A percentile compares a stretch with the other conserved stretches of the same genome.
These are phyloP conservation scores for Flaveria floridana DNA, from an alignment of 140 eudicot genomes.

Conservation along the genomic window DNA sequence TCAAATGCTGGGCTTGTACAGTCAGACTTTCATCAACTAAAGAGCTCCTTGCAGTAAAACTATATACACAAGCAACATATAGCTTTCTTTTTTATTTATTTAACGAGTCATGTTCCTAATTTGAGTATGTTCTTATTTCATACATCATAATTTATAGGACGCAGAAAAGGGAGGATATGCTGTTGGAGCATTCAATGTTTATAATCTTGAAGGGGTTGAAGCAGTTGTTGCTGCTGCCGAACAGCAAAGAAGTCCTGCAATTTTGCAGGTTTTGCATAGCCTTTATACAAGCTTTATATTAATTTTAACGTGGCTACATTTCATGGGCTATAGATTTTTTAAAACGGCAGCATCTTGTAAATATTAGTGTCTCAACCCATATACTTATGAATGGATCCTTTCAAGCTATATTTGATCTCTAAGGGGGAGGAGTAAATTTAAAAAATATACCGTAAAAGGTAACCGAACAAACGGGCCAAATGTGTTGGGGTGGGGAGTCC, in stretches of 20 bases:
- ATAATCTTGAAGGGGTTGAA: constrained; percentile 92
- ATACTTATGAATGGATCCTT: not conserved
- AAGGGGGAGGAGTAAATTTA: not conserved
- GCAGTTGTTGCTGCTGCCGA: constrained; percentile 98
- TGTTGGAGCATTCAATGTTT: constrained; percentile 93
- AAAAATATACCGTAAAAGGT: not conserved
- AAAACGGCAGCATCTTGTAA: not conserved
- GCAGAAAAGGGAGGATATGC: constrained; percentile 94
- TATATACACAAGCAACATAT: constrained; percentile 14
- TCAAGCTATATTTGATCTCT: not conserved
- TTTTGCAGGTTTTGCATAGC: constrained; percentile 71
- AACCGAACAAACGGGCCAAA: not conserved
- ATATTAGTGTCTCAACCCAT: not conserved
- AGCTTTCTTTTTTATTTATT: not conserved
- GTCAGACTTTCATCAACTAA: constrained; percentile 66
- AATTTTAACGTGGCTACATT: constrained; percentile 3
- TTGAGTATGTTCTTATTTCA: not conserved
- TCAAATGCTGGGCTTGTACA: constrained; percentile 77
- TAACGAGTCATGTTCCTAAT: not conserved
- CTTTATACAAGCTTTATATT: not conserved
- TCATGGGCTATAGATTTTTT: not conserved
- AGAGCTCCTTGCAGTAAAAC: constrained; percentile 75
- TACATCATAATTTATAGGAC: constrained; percentile 40
- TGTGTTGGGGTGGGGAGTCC: not conserved
- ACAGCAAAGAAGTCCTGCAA: constrained; percentile 88